Evolutionary conservation across 2,329 filamentous ascomycete genomes (phyloP).

Genomic region (Alternaria consortialis): DNA sequence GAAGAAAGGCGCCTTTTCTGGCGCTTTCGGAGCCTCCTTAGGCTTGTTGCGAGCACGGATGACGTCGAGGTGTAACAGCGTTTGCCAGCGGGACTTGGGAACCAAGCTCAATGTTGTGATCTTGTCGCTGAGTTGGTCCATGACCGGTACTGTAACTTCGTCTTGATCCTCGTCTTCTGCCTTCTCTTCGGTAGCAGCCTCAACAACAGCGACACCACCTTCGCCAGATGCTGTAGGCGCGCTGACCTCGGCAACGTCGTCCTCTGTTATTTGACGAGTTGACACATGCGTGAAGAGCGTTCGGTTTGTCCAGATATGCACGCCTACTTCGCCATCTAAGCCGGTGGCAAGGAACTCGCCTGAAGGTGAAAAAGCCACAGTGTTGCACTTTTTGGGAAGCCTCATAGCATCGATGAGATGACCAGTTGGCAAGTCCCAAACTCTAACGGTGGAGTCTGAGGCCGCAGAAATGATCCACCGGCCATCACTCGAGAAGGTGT

Average conservation of each 20-base stretch:
- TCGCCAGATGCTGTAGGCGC: conserved; percentile 84
- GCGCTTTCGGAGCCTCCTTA: conserved; percentile 86
- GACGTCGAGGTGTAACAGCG: conserved; percentile 86
- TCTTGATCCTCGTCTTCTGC: conserved; percentile 55
- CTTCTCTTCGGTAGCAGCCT: conserved; percentile 73
- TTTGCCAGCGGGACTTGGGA: conserved; percentile 93
- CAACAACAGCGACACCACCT: conserved; percentile 76
- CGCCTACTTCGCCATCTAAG: conserved; percentile 80
- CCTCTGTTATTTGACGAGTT: conserved; percentile 83
- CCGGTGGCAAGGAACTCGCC: conserved; percentile 95
- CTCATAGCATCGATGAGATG: conserved; percentile 94
- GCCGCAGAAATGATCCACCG: conserved; percentile 92
- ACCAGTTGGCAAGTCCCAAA: conserved; percentile 96
- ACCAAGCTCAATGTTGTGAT: conserved; percentile 90
- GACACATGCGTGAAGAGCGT: conserved; percentile 89
- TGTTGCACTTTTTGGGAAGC: conserved; percentile 79
- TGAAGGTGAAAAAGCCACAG: conserved; percentile 85
- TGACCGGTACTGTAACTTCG: conserved; percentile 55
- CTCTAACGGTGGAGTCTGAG: conserved; percentile 78
- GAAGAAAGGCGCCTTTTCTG: conserved; percentile 96
- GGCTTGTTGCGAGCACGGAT: conserved; percentile 95
- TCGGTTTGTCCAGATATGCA: conserved; percentile 97
- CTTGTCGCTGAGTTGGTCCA: conserved; percentile 82
- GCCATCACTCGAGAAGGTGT: conserved; percentile 84
- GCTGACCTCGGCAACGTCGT: conserved; percentile 71